These are phyloP conservation scores for Wickerhamiella pararugosa DNA, from an alignment of 1,139 yeast genomes.

Conservation along the genomic window DNA sequence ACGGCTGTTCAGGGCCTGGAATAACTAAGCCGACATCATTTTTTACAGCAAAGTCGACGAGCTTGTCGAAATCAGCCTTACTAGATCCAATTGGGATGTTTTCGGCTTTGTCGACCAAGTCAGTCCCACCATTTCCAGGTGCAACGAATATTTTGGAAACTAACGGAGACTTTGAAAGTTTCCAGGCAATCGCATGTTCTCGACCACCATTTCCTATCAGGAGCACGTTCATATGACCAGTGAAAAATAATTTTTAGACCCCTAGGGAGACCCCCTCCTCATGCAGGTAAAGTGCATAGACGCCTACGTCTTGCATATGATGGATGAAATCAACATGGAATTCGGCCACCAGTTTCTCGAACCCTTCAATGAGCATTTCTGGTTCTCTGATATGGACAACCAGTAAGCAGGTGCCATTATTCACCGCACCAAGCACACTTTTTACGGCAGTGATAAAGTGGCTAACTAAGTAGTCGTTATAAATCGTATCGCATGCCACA, in stretches of 20 bases:
- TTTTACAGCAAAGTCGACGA: conserved; percentile 52
- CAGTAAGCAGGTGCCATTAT: conserved; percentile 27
- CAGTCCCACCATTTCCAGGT: conserved; percentile 96
- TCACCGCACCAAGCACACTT: conserved; percentile 21
- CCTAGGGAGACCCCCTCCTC: too few relatives aligned
- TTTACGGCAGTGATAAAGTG: conserved; percentile 34
- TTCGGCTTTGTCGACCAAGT: conserved; percentile 39
- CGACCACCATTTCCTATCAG: conserved; percentile 98
- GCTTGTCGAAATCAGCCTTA: conserved; percentile 27
- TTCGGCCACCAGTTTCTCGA: conserved; percentile 16
- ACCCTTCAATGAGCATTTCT: conserved; percentile 35
- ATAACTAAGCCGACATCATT: conserved; percentile 60
- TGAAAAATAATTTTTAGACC: background rate
- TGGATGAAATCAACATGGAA: too few relatives aligned
- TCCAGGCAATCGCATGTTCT: conserved; percentile 96
- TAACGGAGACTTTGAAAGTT: conserved; percentile 59
- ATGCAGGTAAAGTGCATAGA: too few relatives aligned
- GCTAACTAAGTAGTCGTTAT: conserved; percentile 47
- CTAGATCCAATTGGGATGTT: conserved; percentile 57
- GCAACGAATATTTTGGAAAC: conserved; percentile 74
- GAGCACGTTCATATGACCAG: conserved; percentile 38
- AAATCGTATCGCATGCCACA: conserved; percentile 56
- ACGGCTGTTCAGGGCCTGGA: conserved; percentile 99
- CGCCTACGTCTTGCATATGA: too few relatives aligned
- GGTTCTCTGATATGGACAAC: conserved; percentile 45